A percentile compares a stretch with the other conserved stretches of the same genome.
Evolutionary conservation across 2,329 filamentous ascomycete species (phyloP).

Genomic region (Talaromyces sp.): DNA sequence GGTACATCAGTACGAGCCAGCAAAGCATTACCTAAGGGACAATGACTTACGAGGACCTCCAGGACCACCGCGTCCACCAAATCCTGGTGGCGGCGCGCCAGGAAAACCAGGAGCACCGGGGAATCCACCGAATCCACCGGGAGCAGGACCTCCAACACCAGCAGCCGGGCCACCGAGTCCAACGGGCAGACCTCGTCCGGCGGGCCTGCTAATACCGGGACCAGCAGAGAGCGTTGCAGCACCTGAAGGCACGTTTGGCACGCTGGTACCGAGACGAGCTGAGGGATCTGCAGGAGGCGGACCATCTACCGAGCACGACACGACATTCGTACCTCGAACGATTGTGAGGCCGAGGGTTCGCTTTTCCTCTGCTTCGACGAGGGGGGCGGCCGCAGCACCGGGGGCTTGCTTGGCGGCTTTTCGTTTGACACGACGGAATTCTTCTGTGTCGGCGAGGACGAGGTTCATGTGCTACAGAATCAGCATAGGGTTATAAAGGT

Average conservation of each 20-base stretch:
- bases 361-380: constrained; percentile 91
- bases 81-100: constrained; percentile 48
- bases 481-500: background rate
- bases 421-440: constrained; percentile 87
- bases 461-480: constrained; percentile 88
- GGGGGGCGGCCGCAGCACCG: constrained; percentile 57
- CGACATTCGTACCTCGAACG: constrained; percentile 87
- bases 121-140: constrained; percentile 54
- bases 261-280: constrained; percentile 75
- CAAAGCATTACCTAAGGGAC: background rate
- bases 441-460: constrained; percentile 96
- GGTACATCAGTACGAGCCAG: constrained; percentile 13
- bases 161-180: constrained; percentile 85
- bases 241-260: constrained; percentile 53
- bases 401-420: constrained; percentile 67
- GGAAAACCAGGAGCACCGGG: constrained; percentile 47
- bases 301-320: constrained; percentile 91
- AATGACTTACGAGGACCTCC: constrained; percentile 51
- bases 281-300: constrained; percentile 92
- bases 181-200: constrained; percentile 77
- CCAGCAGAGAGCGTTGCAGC: constrained; percentile 72
- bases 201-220: constrained; percentile 84
- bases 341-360: constrained; percentile 94
- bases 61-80: constrained; percentile 51
- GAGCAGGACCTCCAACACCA: constrained; percentile 76